These are phyloP conservation scores for Wickerhamiella kurtzmanii DNA, from an alignment of 805 yeast genomes.

Conservation along the genomic window DNA sequence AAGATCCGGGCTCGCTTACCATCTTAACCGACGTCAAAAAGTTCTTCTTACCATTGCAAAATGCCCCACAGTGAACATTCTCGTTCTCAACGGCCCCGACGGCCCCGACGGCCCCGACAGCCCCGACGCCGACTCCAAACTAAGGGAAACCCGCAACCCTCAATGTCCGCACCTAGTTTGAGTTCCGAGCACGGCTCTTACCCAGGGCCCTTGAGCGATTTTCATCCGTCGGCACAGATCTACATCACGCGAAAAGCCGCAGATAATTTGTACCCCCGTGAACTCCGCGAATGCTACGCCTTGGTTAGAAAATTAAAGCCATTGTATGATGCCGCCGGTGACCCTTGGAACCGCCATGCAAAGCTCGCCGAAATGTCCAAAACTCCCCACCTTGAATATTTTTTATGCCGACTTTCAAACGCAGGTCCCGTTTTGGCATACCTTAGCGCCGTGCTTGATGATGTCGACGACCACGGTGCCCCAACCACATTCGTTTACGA, in stretches of 20 bases:
- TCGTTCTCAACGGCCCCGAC: too few relatives aligned
- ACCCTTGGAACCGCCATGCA: slow-evolving; percentile 18
- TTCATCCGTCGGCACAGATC: too few relatives aligned
- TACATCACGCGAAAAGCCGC: not conserved
- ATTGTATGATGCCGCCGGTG: slow-evolving; percentile 18
- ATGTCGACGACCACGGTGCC: slow-evolving; percentile 12
- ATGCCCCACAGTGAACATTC: too few relatives aligned
- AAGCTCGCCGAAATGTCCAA: slow-evolving; percentile 20
- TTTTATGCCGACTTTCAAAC: slow-evolving; percentile 1
- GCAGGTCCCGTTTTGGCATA: slow-evolving; percentile 12
- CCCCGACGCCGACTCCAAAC: too few relatives aligned
- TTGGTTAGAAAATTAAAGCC: slow-evolving; percentile 17
- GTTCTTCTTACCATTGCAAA: too few relatives aligned
- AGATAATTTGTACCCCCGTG: not conserved
- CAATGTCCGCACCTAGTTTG: too few relatives aligned
- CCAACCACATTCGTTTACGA: slow-evolving; percentile 20
- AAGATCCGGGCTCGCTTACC: too few relatives aligned
- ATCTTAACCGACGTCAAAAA: too few relatives aligned
- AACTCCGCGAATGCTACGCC: slow-evolving; percentile 14
- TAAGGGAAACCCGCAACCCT: too few relatives aligned
- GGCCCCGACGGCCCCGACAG: too few relatives aligned
- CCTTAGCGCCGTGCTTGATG: slow-evolving; percentile 14
- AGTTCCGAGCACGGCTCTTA: too few relatives aligned
- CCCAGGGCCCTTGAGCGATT: too few relatives aligned
- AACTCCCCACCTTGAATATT: slow-evolving; percentile 13